phyloP scores from a whole-genome alignment of 805 yeast species.

The Torulaspora indica region DNA sequence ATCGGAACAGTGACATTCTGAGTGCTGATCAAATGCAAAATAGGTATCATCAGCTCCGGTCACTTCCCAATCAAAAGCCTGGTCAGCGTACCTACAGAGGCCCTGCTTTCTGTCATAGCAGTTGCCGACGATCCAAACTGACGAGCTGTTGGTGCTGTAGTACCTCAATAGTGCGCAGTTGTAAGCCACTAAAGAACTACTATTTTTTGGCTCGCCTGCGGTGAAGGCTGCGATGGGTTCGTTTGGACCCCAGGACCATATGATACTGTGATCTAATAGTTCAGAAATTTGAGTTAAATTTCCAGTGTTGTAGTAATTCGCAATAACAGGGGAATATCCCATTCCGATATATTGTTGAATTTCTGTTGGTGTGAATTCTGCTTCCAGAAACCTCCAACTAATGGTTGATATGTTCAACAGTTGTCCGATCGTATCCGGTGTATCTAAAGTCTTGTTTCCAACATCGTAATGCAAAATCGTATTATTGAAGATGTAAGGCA shows the following conservation, averaged over 20 bases:
- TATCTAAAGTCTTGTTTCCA: constrained; percentile 20
- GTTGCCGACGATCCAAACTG: constrained; percentile 62
- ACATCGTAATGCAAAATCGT: constrained; percentile 20
- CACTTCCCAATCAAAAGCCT: constrained; percentile 45
- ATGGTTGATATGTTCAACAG: constrained; percentile 15
- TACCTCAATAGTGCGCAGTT: constrained; percentile 43
- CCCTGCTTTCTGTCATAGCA: constrained; percentile 53
- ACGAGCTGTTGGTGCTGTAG: constrained; percentile 15
- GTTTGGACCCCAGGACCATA: constrained; percentile 73
- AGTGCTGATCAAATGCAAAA: constrained; percentile 37
- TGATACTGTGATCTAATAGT: constrained; percentile 34
- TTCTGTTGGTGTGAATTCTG: constrained; percentile 40
- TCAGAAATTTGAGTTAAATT: constrained; percentile 31
- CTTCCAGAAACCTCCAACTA: constrained; percentile 42
- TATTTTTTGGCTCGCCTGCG: not conserved
- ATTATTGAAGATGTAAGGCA: constrained; percentile 33
- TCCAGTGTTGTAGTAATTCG: constrained; percentile 28
- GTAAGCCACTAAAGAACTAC: constrained; percentile 32
- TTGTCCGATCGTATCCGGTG: constrained; percentile 19
- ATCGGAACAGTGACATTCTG: constrained; percentile 36
- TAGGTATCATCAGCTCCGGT: constrained; percentile 38
- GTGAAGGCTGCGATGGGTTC: constrained; percentile 44
- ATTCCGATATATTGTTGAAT: constrained; percentile 42
- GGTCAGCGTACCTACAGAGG: constrained; percentile 48
- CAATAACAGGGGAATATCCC: constrained; percentile 68